These are phyloP conservation scores for Vicia faba DNA, from an alignment of 306 rosid species.

Conservation along the genomic window DNA sequence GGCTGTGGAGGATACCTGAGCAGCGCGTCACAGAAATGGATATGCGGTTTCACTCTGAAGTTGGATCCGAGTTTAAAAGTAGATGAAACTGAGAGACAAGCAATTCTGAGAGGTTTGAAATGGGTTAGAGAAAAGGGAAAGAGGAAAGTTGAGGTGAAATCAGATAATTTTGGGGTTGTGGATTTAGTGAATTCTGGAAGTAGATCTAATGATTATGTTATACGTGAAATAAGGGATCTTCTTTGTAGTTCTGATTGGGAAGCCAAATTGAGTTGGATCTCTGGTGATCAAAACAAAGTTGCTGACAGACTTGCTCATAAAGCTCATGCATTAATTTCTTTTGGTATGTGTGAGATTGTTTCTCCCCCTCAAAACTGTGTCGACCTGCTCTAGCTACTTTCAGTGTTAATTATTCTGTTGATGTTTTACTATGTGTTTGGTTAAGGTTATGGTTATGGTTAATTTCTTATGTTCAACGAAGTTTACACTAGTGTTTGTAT, in stretches of 20 bases:
- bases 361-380: background rate
- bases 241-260: background rate
- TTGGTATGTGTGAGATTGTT: background rate
- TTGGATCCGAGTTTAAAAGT: background rate
- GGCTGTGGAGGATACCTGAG: background rate
- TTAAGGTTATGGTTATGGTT: too few species aligned
- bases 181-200: background rate
- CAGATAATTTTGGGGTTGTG: background rate
- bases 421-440: too few species aligned
- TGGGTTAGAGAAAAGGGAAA: background rate
- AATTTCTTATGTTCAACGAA: too few species aligned
- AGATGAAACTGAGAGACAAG: background rate
- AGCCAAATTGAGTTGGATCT: background rate
- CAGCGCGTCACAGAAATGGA: background rate
- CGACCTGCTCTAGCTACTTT: background rate
- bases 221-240: background rate
- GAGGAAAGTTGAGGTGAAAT: background rate
- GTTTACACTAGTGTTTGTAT: too few species aligned
- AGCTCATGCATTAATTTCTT: background rate
- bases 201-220: background rate
- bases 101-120: background rate
- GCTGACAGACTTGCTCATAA: constrained; percentile 3
- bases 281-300: background rate
- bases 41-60: background rate
- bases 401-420: too few species aligned